A percentile compares a stretch with the other conserved stretches of the same genome.
Evolutionary conservation across 2,329 filamentous ascomycete genomes (phyloP).

Genomic region (Nigrospora oryzae): DNA sequence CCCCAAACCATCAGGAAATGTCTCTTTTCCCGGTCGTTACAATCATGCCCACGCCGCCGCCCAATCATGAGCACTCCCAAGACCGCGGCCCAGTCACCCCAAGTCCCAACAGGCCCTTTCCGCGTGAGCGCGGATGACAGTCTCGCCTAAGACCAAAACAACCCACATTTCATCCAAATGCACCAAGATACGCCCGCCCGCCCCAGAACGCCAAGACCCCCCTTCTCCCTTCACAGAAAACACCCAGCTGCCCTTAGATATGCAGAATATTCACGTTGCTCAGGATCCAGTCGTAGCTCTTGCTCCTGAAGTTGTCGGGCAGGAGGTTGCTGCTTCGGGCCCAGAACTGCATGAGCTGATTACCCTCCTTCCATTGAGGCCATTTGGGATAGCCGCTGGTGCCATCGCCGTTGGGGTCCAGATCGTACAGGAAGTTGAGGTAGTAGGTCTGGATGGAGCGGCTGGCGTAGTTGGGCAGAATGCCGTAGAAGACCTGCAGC

Average conservation of each 20-base stretch:
- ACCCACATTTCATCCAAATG: too few relatives aligned
- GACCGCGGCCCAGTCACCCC: too few relatives aligned
- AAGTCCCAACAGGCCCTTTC: too few relatives aligned
- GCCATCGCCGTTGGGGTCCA: slow-evolving; percentile 56
- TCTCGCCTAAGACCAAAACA: too few relatives aligned
- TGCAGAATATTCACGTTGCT: slow-evolving; percentile 8
- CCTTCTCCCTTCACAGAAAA: neutral
- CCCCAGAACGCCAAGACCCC: too few relatives aligned
- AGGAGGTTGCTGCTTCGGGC: slow-evolving; percentile 19
- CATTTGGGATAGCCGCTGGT: slow-evolving; percentile 20
- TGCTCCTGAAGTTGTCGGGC: slow-evolving; percentile 28
- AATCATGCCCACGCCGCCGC: too few relatives aligned
- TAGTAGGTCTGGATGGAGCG: slow-evolving; percentile 60
- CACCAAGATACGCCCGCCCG: too few relatives aligned
- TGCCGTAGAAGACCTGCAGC: slow-evolving; percentile 59
- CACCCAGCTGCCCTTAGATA: neutral
- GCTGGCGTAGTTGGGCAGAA: slow-evolving; percentile 54
- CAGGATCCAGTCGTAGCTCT: slow-evolving; percentile 12
- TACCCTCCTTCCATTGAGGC: slow-evolving; percentile 36
- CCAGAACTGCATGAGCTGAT: slow-evolving; percentile 42
- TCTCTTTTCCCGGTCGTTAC: too few relatives aligned
- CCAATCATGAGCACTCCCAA: too few relatives aligned
- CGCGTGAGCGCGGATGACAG: too few relatives aligned
- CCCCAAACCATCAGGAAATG: too few relatives aligned
- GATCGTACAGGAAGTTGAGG: slow-evolving; percentile 60